phyloP scores from a whole-genome alignment of 257 asterid genomes.

The Gentiana straminea region DNA sequence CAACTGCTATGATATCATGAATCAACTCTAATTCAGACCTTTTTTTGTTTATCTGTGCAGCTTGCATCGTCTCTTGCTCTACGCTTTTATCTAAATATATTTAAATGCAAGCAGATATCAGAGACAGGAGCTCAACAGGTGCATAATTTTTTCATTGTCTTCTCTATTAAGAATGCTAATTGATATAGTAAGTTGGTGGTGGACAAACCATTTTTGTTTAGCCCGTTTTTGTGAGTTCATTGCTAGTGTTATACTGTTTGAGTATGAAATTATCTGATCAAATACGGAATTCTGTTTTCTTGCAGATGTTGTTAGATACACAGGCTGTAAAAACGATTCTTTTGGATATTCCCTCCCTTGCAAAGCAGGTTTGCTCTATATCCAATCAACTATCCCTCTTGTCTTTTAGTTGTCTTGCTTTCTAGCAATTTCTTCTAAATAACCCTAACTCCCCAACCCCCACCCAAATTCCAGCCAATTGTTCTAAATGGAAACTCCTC shows the following conservation, averaged over 20 bases:
- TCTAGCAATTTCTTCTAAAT: too few relatives aligned
- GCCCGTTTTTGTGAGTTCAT: neutral
- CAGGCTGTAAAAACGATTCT: conserved; percentile 96
- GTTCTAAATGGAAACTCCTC: too few relatives aligned
- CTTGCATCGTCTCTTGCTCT: conserved; percentile 95
- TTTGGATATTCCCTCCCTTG: conserved; percentile 91
- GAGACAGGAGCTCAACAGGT: conserved; percentile 98
- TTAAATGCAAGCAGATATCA: conserved; percentile 96
- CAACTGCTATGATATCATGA: too few relatives aligned
- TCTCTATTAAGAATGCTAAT: neutral
- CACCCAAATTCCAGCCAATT: too few relatives aligned
- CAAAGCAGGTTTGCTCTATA: conserved; percentile 51
- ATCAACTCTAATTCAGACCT: neutral
- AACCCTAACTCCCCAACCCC: too few relatives aligned
- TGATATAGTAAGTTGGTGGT: neutral
- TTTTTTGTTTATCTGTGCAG: conserved; percentile 32
- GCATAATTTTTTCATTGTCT: conserved; percentile 11
- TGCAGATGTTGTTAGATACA: conserved; percentile 97
- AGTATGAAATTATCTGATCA: neutral
- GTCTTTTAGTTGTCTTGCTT: neutral
- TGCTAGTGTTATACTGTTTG: neutral
- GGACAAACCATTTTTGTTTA: neutral
- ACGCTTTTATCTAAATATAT: conserved; percentile 82
- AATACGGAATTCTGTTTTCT: conserved; percentile 5
- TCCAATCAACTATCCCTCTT: neutral